Percentiles rank a stretch among this genome's conserved stretches.
phyloP scores from a whole-genome alignment of 495 filamentous ascomycete genomes.

The Sordaria brevicollis region DNA sequence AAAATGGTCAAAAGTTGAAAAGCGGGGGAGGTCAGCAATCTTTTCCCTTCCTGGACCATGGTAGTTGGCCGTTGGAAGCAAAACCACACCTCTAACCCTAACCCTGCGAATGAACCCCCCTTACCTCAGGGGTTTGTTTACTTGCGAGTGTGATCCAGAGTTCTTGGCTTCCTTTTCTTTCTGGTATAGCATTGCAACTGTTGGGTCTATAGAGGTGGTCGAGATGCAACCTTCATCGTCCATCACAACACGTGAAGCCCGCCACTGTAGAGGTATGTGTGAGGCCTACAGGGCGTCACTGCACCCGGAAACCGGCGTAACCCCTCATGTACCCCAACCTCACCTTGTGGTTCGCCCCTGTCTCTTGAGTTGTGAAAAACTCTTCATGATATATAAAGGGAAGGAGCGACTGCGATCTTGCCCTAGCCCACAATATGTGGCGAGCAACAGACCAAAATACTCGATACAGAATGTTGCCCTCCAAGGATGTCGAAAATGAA shows the following conservation, averaged over 20 bases:
- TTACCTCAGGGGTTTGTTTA: background rate
- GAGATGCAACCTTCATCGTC: background rate
- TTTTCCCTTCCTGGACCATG: background rate
- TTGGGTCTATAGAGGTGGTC: background rate
- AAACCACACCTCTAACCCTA: background rate
- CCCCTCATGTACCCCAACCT: background rate
- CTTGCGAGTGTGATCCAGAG: background rate
- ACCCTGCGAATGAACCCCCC: background rate
- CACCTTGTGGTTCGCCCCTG: background rate
- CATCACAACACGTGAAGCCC: background rate
- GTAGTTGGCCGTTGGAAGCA: background rate
- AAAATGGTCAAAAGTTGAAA: background rate
- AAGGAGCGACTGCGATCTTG: background rate
- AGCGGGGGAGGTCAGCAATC: background rate
- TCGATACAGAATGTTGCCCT: background rate
- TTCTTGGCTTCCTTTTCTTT: background rate
- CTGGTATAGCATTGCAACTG: background rate
- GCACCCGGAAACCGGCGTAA: background rate
- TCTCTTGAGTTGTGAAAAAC: background rate
- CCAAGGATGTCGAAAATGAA: background rate
- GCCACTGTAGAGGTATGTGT: background rate
- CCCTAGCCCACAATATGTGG: background rate
- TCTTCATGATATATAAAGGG: background rate
- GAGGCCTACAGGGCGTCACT: background rate
- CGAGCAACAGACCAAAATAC: background rate